These are phyloP conservation scores for Kluyveromyces starmeri DNA, from an alignment of 805 yeast species.

Conservation along the genomic window DNA sequence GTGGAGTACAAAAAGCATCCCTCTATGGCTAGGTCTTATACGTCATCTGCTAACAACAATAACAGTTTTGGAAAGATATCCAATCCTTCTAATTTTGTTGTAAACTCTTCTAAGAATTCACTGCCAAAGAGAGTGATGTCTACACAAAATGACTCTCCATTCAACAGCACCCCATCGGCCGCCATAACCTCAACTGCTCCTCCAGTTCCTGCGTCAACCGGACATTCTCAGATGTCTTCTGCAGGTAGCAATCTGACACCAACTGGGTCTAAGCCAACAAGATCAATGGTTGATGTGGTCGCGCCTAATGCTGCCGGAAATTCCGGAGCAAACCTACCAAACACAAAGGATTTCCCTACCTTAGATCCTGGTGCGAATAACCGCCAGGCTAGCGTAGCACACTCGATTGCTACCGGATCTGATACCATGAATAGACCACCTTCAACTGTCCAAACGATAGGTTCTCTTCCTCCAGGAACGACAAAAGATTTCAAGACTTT, in stretches of 20 bases:
- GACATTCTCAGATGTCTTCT: not conserved
- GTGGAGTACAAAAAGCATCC: constrained; percentile 68
- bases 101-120: constrained; percentile 24
- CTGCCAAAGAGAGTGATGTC: constrained; percentile 27
- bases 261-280: constrained; percentile 1
- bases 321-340: not conserved
- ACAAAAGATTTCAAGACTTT: constrained; percentile 45
- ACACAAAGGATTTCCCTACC: constrained; percentile 10
- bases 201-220: constrained; percentile 3
- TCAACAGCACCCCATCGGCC: constrained; percentile 8
- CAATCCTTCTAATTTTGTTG: constrained; percentile 16
- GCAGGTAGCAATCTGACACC: not conserved
- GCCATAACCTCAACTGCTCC: constrained; percentile 6
- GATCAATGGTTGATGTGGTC: constrained; percentile 6
- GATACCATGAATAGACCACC: constrained; percentile 23
- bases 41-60: constrained; percentile 10
- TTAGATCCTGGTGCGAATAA: constrained; percentile 23
- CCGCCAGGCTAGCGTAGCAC: constrained; percentile 22
- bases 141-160: constrained; percentile 29
- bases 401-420: constrained; percentile 16
- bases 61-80: constrained; percentile 12
- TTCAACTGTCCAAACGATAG: constrained; percentile 27
- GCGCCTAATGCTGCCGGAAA: not conserved
- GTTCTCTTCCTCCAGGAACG: constrained; percentile 31
- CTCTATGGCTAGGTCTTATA: constrained; percentile 36